These are phyloP conservation scores for Xylaria cubensis DNA, from an alignment of 495 filamentous ascomycete genomes.

Conservation along the genomic window DNA sequence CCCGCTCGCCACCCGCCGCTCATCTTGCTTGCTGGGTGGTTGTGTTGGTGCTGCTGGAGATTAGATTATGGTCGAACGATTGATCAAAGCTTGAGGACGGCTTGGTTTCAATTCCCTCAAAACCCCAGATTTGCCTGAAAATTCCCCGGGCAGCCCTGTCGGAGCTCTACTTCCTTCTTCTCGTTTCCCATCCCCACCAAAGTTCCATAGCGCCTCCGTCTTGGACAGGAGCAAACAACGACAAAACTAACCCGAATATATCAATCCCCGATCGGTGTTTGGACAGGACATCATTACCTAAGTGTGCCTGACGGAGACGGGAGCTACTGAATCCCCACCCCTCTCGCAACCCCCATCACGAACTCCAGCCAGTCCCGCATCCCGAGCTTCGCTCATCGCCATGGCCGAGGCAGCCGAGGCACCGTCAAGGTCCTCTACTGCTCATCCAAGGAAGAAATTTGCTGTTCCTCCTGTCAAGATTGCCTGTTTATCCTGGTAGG, in stretches of 20 bases:
- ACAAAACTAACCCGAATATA: not conserved
- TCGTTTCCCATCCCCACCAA: conserved; percentile 24
- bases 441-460: conserved; percentile 47
- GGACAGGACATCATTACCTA: conserved; percentile 12
- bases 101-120: conserved; percentile 18
- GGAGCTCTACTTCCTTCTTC: conserved; percentile 7
- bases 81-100: conserved; percentile 10
- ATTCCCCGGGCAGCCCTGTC: conserved; percentile 12
- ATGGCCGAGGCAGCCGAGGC: conserved; percentile 22
- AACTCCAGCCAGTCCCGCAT: conserved; percentile 18
- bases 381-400: conserved; percentile 13
- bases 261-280: not conserved
- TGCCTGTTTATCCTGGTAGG: conserved; percentile 68
- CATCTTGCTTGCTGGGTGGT: conserved; percentile 18
- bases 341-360: conserved; percentile 20
- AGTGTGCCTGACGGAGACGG: conserved; percentile 21
- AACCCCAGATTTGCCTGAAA: conserved; percentile 21
- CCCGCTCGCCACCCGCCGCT: conserved; percentile 23
- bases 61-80: conserved; percentile 6
- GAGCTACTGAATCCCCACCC: conserved; percentile 26
- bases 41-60: conserved; percentile 3
- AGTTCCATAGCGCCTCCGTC: conserved; percentile 21
- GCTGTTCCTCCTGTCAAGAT: conserved; percentile 65
- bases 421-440: conserved; percentile 32
- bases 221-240: not conserved